Conservation (phyloP, 257 asterid genomes). For the Solanum tarijense region DNA sequence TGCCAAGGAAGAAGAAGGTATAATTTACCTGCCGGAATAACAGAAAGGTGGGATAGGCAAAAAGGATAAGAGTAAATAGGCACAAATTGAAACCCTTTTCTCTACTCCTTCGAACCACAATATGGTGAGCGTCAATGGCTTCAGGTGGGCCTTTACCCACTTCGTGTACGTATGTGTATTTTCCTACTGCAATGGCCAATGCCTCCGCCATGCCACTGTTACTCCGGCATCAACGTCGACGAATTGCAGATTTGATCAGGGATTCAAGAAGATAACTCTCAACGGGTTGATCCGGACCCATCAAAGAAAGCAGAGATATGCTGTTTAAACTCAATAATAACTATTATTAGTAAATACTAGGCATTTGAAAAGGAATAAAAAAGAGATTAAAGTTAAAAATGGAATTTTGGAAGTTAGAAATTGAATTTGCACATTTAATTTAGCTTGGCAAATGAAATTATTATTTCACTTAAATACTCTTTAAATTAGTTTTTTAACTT, state of each 20-base stretch:
- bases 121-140: slow-evolving; percentile 64
- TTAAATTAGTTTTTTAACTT: too few species aligned
- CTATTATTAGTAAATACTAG: not conserved
- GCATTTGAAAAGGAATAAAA: not conserved
- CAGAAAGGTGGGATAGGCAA: slow-evolving; percentile 13
- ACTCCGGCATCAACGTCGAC: not conserved
- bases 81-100: slow-evolving; percentile 19
- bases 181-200: slow-evolving; percentile 22
- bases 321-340: not conserved
- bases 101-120: slow-evolving; percentile 26
- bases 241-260: not conserved
- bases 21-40: slow-evolving; percentile 37
- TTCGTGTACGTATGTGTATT: slow-evolving; percentile 46
- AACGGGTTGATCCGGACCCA: not conserved
- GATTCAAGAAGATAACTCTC: not conserved
- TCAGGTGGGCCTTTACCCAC: slow-evolving; percentile 34
- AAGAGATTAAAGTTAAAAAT: not conserved
- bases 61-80: slow-evolving; percentile 23
- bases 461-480: too few species aligned
- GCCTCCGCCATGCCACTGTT: slow-evolving; percentile 18
- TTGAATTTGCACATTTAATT: not conserved
- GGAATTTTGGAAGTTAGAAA: not conserved
- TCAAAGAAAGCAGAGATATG: not conserved
- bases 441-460: not conserved
- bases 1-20: not conserved